A percentile compares a stretch with the other conserved stretches of the same genome.
phyloP scores from a whole-genome alignment of 805 yeast genomes.

The Yarrowia deformans region DNA sequence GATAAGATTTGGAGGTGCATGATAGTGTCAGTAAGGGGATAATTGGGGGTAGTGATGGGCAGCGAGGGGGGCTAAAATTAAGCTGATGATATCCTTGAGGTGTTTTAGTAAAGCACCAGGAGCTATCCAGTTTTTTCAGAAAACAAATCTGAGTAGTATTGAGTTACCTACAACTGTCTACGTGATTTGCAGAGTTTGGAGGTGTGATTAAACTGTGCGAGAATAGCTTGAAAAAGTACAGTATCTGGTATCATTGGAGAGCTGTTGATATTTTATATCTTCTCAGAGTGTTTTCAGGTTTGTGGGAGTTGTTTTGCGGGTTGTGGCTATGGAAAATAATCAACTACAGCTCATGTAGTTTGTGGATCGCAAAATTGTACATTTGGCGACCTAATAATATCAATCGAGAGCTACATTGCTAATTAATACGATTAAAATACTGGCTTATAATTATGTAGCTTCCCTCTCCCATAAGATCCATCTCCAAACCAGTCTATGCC shows the following conservation, averaged over 20 bases:
- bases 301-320: background rate
- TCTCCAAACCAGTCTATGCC: background rate
- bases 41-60: background rate
- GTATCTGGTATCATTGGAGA: background rate
- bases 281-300: too few species aligned
- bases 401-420: background rate
- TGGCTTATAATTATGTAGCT: too few species aligned
- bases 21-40: background rate
- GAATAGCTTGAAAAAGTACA: too few species aligned
- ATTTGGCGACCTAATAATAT: background rate
- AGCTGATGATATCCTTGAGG: too few species aligned
- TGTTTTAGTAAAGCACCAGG: too few species aligned
- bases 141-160: background rate
- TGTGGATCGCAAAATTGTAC: background rate
- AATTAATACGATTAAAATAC: too few species aligned
- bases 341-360: background rate
- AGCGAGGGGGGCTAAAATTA: background rate
- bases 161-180: background rate
- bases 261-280: background rate
- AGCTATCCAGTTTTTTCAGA: background rate
- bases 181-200: too few species aligned
- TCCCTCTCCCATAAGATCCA: too few species aligned
- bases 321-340: background rate
- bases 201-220: too few species aligned
- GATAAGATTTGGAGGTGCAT: constrained; percentile 8